A percentile compares a stretch with the other conserved stretches of the same genome.
These are phyloP conservation scores for Protomyces gravidus DNA, from an alignment of 1,139 yeast genomes.

Conservation along the genomic window DNA sequence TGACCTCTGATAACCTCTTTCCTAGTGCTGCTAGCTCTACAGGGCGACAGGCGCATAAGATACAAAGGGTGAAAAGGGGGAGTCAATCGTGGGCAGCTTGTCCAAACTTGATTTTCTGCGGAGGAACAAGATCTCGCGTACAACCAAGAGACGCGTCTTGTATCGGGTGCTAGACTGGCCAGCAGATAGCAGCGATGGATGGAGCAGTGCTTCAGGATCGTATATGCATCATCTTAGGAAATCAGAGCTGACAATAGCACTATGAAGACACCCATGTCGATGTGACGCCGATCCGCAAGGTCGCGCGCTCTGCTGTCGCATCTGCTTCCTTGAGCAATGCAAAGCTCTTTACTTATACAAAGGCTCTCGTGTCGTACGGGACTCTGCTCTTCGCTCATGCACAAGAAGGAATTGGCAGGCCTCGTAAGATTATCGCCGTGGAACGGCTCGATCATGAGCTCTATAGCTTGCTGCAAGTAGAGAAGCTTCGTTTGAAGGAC, in stretches of 20 bases:
- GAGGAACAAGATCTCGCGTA: no score
- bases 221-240: neutral
- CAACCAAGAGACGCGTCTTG: no score
- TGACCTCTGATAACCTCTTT: neutral
- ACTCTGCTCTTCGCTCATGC: neutral
- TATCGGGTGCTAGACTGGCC: no score
- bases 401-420: neutral
- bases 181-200: neutral
- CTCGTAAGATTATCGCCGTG: neutral
- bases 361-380: neutral
- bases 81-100: no score
- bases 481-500: neutral
- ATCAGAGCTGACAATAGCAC: neutral
- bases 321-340: neutral
- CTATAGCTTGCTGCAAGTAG: neutral
- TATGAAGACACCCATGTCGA: neutral
- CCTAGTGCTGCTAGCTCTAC: neutral
- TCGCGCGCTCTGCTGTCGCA: neutral
- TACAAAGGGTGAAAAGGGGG: no score
- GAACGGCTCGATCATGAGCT: neutral
- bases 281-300: neutral
- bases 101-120: no score
- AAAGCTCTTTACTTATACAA: neutral
- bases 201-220: slow-evolving; percentile 1
- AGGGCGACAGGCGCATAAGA: neutral